Conservation (phyloP, 768 basidiomycete species). For the Trametes cingulata region DNA sequence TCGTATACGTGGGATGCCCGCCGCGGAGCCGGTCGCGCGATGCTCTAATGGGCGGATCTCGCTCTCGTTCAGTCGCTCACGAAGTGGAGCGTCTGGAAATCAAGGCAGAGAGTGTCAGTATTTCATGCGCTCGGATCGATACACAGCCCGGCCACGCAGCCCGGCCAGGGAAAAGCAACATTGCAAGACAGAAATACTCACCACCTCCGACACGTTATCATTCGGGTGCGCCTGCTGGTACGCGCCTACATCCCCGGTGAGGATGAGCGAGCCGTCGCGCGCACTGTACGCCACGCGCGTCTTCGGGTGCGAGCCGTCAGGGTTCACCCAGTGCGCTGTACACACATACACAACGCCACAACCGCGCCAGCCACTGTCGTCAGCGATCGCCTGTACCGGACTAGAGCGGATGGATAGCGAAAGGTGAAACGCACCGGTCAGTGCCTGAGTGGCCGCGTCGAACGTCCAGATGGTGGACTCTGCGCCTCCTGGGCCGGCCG, state of each 20-base stretch:
- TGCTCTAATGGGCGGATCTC: neutral
- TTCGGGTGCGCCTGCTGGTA: slow-evolving; percentile 34
- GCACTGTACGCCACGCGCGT: slow-evolving; percentile 44
- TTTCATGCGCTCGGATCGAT: no score
- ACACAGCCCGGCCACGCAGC: no score
- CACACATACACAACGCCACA: neutral
- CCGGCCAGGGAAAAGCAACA: neutral
- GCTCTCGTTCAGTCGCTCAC: neutral
- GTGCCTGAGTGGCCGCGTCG: slow-evolving; percentile 38
- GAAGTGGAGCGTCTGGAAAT: slow-evolving; percentile 6
- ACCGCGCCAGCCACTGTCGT: neutral
- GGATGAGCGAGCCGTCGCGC: slow-evolving; percentile 42
- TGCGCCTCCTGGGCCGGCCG: slow-evolving; percentile 34
- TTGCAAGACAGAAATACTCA: neutral
- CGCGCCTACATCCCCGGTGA: slow-evolving; percentile 44
- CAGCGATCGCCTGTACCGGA: neutral
- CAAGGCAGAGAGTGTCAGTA: neutral
- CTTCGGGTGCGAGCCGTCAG: slow-evolving; percentile 39
- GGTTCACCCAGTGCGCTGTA: slow-evolving; percentile 49
- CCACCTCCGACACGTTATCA: slow-evolving; percentile 11
- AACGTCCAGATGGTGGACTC: slow-evolving; percentile 53
- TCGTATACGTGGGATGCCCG: no score
- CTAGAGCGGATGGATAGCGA: neutral
- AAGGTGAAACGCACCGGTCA: slow-evolving; percentile 37
- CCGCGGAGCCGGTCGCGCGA: neutral